Evolutionary conservation across 345 rosid genomes (phyloP).

Genomic region (Sisymbrium irio): DNA sequence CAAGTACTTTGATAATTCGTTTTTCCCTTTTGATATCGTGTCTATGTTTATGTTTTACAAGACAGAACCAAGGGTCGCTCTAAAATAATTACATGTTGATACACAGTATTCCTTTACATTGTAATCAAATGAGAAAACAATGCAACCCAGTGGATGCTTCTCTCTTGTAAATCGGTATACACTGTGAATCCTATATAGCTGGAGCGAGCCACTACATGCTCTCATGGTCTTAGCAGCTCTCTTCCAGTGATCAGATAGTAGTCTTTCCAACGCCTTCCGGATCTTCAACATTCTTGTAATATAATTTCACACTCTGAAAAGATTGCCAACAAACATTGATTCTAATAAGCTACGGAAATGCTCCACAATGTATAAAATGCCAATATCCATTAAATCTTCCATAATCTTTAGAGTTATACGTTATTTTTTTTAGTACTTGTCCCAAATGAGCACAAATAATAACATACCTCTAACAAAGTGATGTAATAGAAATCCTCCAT

Average conservation of each 20-base stretch:
- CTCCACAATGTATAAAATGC: neutral
- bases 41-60: constrained; percentile 19
- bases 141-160: constrained; percentile 3
- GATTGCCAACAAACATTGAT: neutral
- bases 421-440: neutral
- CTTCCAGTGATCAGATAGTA: neutral
- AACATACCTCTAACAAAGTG: constrained; percentile 77
- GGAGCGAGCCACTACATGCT: constrained; percentile 10
- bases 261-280: constrained; percentile 2
- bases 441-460: neutral
- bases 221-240: neutral
- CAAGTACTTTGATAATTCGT: neutral
- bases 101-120: constrained; percentile 1
- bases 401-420: neutral
- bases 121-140: neutral
- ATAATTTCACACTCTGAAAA: constrained; percentile 64
- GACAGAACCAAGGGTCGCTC: neutral
- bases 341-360: neutral
- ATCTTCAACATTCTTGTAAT: constrained; percentile 42
- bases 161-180: constrained; percentile 21
- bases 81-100: constrained; percentile 10
- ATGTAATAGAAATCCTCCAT: constrained; percentile 98
- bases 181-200: constrained; percentile 10
- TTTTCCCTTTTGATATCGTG: neutral
- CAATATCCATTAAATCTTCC: neutral